Evolutionary conservation across 1,139 yeast species (phyloP), one percentile per base, ranked within the genome.

Genomic region (Nakaseomyces nivariensis): DNA sequence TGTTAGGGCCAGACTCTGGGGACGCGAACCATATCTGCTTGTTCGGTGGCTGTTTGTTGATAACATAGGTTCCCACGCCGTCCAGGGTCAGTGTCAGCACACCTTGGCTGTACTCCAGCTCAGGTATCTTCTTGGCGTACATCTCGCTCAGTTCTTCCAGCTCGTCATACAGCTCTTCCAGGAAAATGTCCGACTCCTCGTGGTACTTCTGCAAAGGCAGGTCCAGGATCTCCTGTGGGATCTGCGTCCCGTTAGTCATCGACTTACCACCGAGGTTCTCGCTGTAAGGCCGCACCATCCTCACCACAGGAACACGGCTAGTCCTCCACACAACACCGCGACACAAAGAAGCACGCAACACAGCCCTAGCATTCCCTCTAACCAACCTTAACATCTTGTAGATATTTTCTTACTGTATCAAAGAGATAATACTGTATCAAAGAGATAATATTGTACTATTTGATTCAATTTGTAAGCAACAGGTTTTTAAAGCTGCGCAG

Each of bases 41-140:
- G 67, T 87, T 89, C 2, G 96, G 95, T 1, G 97, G 96, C 68
- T 90, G 96, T 63, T 87, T 87, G 70, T 89, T 90, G 58, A 90
- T 81, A 34, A 89, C 95, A 64, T 89, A 89, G 1, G 90, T 78
- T 1, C 96, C 96, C 37, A 73, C 70, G 2, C 79, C 76, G 2
- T 88, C 85, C 34, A 85, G 64, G 3, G 73, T 75, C 53, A 89
- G 67, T 3, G 90, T 82, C 70, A 89, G 69, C 10, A 89, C 96
- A 3, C 97, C 97, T 53, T 85, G 90, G 22, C 81, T 75, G 52
- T 84, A 75, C 59, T 89, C 97, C n/a, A 82, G 79, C 57, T 89
- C 96, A 7, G 65, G 60, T 9, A 66, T 49, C 9, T 85, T 68
- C 41, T 77, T 77, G 5, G 83, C 81, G 46, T 72, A 67, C 2